Evolutionary conservation across 345 rosid species (phyloP).

Genomic region (Eucalyptus victrix): DNA sequence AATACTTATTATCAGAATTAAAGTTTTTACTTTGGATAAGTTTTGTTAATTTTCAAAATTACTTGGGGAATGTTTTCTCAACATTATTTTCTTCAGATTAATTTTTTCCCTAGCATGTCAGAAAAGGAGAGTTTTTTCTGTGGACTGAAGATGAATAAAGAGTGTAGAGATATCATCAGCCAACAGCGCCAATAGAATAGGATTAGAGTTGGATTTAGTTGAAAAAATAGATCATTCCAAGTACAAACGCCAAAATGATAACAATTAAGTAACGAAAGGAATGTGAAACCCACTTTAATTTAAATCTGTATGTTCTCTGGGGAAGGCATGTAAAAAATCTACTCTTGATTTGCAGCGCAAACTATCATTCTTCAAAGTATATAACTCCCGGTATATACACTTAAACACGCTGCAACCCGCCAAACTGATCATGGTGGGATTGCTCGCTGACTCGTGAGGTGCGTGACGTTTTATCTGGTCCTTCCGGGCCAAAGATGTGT

Average conservation of each 20-base stretch:
- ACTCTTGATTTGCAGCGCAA: not conserved
- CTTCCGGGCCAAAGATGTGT: not conserved
- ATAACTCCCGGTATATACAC: not conserved
- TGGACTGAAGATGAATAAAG: not conserved
- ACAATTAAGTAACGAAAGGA: not conserved
- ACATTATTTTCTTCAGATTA: not conserved
- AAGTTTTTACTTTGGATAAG: too few species aligned
- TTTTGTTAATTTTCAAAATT: too few species aligned
- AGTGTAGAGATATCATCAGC: not conserved
- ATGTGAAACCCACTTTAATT: not conserved
- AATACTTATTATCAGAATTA: too few species aligned
- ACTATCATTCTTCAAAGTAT: not conserved
- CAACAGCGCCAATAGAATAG: not conserved
- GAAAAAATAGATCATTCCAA: not conserved
- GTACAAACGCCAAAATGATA: not conserved
- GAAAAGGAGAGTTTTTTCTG: not conserved
- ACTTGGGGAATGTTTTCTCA: too few species aligned
- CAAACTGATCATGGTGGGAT: not conserved
- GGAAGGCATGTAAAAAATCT: not conserved
- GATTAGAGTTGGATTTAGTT: not conserved
- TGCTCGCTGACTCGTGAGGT: not conserved
- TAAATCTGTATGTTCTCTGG: not conserved
- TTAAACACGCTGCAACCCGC: not conserved
- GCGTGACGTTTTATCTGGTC: not conserved
- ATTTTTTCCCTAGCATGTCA: not conserved